phyloP scores from a whole-genome alignment of 225 moss, liverwort and hornwort genomes.

The Climacium dendroides region DNA sequence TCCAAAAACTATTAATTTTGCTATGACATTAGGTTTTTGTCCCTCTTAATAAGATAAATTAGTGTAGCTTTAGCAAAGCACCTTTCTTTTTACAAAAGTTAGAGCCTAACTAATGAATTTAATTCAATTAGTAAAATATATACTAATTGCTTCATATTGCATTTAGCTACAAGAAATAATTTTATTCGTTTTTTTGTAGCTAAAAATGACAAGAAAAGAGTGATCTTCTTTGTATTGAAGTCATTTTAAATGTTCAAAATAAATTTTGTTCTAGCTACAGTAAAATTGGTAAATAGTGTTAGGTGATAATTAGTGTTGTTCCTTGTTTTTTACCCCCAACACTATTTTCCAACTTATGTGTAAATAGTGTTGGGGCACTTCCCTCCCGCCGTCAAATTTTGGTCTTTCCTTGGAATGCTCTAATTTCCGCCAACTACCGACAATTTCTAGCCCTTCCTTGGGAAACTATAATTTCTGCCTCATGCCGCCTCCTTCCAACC shows the following conservation, averaged over 20 bases:
- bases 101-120: not conserved
- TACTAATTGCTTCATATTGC: not conserved
- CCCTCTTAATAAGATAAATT: not conserved
- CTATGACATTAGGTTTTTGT: not conserved
- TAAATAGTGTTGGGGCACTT: no score
- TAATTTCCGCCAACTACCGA: no score
- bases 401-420: no score
- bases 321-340: no score
- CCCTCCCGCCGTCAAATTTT: no score
- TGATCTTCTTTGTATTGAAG: not conserved
- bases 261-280: not conserved
- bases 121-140: not conserved
- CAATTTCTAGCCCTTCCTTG: no score
- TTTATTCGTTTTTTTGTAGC: not conserved
- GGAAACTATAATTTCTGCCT: no score
- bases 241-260: not conserved
- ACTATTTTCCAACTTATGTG: no score
- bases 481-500: no score
- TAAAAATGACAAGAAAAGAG: not conserved
- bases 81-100: not conserved
- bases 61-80: not conserved
- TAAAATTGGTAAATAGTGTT: no score
- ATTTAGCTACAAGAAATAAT: not conserved
- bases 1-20: not conserved
- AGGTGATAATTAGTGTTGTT: no score